A percentile compares a stretch with the other conserved stretches of the same genome.
Conservation (phyloP, 768 basidiomycete species). For the Lactifluus volemus region DNA sequence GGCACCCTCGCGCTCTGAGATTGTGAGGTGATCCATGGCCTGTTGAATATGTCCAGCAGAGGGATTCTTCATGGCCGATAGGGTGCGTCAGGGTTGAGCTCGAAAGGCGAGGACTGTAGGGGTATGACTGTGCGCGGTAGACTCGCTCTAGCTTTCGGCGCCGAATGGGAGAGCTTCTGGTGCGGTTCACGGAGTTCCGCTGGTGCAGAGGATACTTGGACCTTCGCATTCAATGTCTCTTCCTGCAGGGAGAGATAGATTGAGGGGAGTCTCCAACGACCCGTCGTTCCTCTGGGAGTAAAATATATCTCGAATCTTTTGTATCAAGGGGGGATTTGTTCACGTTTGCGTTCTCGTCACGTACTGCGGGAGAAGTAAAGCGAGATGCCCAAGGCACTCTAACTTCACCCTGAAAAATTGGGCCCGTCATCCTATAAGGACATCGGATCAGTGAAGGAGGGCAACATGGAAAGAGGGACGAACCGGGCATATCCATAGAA, state of each 20-base stretch:
- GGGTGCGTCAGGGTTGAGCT: slow-evolving; percentile 36
- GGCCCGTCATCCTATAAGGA: slow-evolving; percentile 55
- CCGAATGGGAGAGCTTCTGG: slow-evolving; percentile 25
- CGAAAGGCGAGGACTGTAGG: slow-evolving; percentile 25
- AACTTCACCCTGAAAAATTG: slow-evolving; percentile 44
- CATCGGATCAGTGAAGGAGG: neutral
- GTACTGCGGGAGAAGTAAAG: neutral
- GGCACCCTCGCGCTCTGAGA: neutral
- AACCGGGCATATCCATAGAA: slow-evolving; percentile 91
- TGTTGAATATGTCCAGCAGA: neutral
- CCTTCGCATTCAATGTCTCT: neutral
- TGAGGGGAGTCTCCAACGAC: slow-evolving; percentile 39
- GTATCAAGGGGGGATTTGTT: slow-evolving; percentile 3
- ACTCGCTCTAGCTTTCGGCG: slow-evolving; percentile 26
- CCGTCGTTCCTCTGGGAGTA: slow-evolving; percentile 32
- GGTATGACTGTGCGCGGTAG: neutral
- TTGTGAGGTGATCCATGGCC: neutral
- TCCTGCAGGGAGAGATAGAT: slow-evolving; percentile 16
- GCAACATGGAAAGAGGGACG: slow-evolving; percentile 18
- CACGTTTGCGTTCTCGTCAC: neutral
- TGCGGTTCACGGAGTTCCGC: slow-evolving; percentile 38
- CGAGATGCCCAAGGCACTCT: slow-evolving; percentile 47
- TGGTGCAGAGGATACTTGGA: slow-evolving; percentile 37
- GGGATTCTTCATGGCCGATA: slow-evolving; percentile 27
- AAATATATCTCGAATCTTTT: slow-evolving; percentile 18